Base-by-base conservation (phyloP, 208 protist species). In the Zelonia costaricensis region DNA sequence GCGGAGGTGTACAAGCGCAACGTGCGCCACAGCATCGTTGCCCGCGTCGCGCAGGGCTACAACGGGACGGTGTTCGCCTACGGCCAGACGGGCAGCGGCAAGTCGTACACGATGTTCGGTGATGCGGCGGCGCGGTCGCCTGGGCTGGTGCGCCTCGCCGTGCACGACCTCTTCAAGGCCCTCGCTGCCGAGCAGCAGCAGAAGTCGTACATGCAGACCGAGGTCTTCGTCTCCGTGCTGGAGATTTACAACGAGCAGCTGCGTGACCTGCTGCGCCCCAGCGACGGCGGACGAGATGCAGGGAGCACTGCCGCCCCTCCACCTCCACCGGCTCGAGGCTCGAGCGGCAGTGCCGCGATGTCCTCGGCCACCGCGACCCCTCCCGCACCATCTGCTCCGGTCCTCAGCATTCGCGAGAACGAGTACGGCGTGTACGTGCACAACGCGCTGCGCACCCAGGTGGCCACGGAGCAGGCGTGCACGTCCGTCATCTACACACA, bases 201-300 rank as follows among this genome's bases (percentile, higher is more conserved):
- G 30, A 75, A 83, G 55, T 68, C 63, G 12, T 71, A 69, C 47
- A 74, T 73, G 33, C 62, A 63, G 35, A 60, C 57, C 1, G 72
- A 75, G 18, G 81, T 93, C 43, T 81, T 73, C 54, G 69, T 91
- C 3, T 84, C 79, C 3, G 80, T 89, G 33, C 27, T 91, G 36
- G 88, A 94, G 64, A 86, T 94, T 18, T 91, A 94, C 56, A 94
- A 94, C 48, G 92, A 97, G 62, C 81, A 87, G 58, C 64, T 95
- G 55, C 79, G 84, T 2, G 89, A 97, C 54, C 61, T 95, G 15
- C 68, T 96, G 7, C 53, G 40, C 31, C 22, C 35, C 53, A 52
- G 72, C 30, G 20, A 43, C 55, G n/a, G 30, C 31, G 42, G 68
- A 33, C n/a, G n/a, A n/a, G 28, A 6, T 16, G n/a, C 67, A 52